Conservation (phyloP, 192 early-diverging fungal genomes). For the Umbelopsis sp. region DNA sequence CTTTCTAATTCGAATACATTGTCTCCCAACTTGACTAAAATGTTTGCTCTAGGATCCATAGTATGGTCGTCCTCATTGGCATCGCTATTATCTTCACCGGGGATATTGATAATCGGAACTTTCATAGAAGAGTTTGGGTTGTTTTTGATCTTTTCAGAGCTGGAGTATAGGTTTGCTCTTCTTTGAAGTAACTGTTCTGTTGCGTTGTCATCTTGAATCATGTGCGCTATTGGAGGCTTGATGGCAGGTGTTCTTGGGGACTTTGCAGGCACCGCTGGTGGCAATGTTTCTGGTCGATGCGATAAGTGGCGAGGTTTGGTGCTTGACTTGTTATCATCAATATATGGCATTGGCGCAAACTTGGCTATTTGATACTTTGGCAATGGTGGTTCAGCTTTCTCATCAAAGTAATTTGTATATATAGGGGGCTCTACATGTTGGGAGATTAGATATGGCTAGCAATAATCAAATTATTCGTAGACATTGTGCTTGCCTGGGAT, state of each 20-base stretch:
- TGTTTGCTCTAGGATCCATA: conserved; percentile 40
- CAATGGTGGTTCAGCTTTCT: conserved; percentile 36
- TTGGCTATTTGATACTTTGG: conserved; percentile 29
- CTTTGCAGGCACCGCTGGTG: neutral
- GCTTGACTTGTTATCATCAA: neutral
- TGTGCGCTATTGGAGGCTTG: neutral
- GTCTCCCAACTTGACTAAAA: conserved; percentile 43
- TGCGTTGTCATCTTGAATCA: neutral
- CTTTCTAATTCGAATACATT: conserved; percentile 45
- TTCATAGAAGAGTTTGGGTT: neutral
- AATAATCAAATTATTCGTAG: neutral
- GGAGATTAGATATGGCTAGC: neutral
- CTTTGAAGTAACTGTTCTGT: conserved; percentile 5
- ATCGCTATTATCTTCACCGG: neutral
- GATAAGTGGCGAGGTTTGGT: neutral
- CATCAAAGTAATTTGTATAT: conserved; percentile 28
- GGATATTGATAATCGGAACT: neutral
- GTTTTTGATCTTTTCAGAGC: conserved; percentile 1
- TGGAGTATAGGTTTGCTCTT: neutral
- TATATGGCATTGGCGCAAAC: conserved; percentile 14
- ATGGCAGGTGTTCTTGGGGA: neutral
- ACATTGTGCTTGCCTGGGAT: conserved; percentile 44
- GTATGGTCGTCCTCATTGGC: conserved; percentile 26
- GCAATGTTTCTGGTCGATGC: neutral
- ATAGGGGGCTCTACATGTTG: conserved; percentile 21